Percentiles rank a stretch among this genome's conserved stretches.
Conservation (phyloP, 106 monocot genomes). For the Alisma plantagoaquatica region DNA sequence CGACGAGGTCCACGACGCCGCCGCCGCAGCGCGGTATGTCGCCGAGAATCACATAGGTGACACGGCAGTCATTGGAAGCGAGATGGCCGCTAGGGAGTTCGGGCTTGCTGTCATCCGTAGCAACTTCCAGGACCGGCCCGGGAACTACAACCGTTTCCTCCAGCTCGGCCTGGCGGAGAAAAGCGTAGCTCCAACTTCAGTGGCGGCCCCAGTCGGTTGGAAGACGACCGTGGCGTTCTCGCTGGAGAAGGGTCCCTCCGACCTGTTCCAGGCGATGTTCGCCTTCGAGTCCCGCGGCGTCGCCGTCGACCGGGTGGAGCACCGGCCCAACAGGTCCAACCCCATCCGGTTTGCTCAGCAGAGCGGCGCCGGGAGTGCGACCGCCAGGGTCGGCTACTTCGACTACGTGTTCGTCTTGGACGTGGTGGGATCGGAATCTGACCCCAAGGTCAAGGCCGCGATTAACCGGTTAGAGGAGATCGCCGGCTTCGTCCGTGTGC, state of each 20-base stretch:
- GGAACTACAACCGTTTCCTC: slow-evolving; percentile 50
- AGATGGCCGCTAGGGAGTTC: slow-evolving; percentile 52
- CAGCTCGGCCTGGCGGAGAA: slow-evolving; percentile 32
- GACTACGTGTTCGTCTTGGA: slow-evolving; percentile 59
- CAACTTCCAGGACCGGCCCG: slow-evolving; percentile 42
- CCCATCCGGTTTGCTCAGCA: slow-evolving; percentile 31
- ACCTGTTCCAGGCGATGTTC: slow-evolving; percentile 47
- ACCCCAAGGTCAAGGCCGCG: slow-evolving; percentile 15
- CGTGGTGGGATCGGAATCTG: slow-evolving; percentile 31
- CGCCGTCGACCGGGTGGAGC: slow-evolving; percentile 35
- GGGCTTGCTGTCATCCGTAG: slow-evolving; percentile 30
- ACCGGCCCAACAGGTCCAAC: slow-evolving; percentile 43
- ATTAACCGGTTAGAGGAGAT: slow-evolving; percentile 21
- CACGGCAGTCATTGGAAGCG: slow-evolving; percentile 59
- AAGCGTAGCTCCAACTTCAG: neutral
- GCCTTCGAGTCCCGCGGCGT: slow-evolving; percentile 46
- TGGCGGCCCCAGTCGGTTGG: neutral
- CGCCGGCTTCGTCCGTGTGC: slow-evolving; percentile 36
- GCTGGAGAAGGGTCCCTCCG: slow-evolving; percentile 43
- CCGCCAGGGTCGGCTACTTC: slow-evolving; percentile 7
- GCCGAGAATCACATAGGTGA: slow-evolving; percentile 34
- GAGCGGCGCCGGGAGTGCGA: neutral
- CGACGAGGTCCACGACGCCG: slow-evolving; percentile 46
- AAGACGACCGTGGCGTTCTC: slow-evolving; percentile 67
- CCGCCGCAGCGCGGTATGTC: slow-evolving; percentile 36